Conservation (phyloP, 2,329 filamentous ascomycete species). For the Calonectria montana region DNA sequence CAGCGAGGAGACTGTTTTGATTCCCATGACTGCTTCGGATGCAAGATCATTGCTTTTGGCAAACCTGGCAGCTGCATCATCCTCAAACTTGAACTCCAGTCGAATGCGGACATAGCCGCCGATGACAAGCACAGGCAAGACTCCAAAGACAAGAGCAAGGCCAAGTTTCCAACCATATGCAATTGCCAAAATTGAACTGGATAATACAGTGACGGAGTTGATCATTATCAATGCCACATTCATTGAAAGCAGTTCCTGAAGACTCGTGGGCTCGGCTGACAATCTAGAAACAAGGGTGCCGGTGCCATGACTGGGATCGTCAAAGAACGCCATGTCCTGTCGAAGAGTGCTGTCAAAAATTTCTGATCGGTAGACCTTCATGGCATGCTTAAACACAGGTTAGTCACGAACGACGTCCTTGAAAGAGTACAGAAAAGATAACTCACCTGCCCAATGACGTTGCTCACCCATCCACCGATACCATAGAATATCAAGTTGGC, state of each 20-base stretch:
- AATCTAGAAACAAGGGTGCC: slow-evolving; percentile 53
- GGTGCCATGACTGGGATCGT: slow-evolving; percentile 50
- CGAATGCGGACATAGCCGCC: slow-evolving; percentile 61
- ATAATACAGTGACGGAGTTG: slow-evolving; percentile 57
- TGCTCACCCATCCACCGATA: slow-evolving; percentile 50
- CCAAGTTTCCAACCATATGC: slow-evolving; percentile 62
- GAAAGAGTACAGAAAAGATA: neutral
- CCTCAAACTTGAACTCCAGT: slow-evolving; percentile 59
- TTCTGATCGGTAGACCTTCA: slow-evolving; percentile 50
- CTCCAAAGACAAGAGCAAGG: slow-evolving; percentile 58
- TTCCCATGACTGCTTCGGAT: slow-evolving; percentile 60
- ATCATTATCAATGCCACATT: slow-evolving; percentile 62
- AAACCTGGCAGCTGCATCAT: slow-evolving; percentile 56
- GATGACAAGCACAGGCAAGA: slow-evolving; percentile 56
- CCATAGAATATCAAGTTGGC: slow-evolving; percentile 58
- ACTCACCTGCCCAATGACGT: slow-evolving; percentile 50
- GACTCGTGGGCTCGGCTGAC: slow-evolving; percentile 55
- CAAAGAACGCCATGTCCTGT: slow-evolving; percentile 65
- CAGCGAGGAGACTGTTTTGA: slow-evolving; percentile 61
- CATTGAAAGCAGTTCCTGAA: slow-evolving; percentile 62
- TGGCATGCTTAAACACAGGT: slow-evolving; percentile 39
- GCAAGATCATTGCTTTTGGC: slow-evolving; percentile 60
- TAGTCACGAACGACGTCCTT: neutral
- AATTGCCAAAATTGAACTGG: slow-evolving; percentile 58
- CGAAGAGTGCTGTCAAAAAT: slow-evolving; percentile 64